A percentile compares a stretch with the other conserved stretches of the same genome.
These are phyloP conservation scores for Phytophthora pluvialis DNA, from an alignment of 352 stramenopile species.

Conservation along the genomic window DNA sequence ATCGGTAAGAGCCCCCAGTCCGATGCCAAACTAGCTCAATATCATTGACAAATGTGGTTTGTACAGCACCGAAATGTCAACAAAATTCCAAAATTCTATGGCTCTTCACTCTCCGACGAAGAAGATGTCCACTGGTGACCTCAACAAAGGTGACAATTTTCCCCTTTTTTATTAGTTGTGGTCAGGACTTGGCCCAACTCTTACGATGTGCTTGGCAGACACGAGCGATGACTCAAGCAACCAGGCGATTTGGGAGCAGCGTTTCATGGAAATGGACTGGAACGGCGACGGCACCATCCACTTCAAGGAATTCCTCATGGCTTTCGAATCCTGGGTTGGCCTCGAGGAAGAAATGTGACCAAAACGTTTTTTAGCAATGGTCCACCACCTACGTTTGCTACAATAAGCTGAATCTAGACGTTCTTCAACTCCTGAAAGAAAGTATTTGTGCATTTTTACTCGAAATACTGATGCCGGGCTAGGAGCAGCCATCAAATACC, in stretches of 20 bases:
- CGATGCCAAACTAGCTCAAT: not conserved
- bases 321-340: conserved; percentile 88
- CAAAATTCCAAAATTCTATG: conserved; percentile 66
- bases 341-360: conserved; percentile 53
- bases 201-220: conserved; percentile 16
- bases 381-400: not conserved
- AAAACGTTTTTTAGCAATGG: not conserved
- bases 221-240: conserved; percentile 61
- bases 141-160: conserved; percentile 25
- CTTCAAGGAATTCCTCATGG: conserved; percentile 91
- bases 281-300: conserved; percentile 86
- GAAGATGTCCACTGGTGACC: conserved; percentile 58
- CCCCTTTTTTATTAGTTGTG: too few species aligned
- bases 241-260: conserved; percentile 76
- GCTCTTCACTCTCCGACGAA: conserved; percentile 81
- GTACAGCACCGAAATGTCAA: conserved; percentile 65
- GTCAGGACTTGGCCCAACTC: not conserved
- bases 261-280: conserved; percentile 91
- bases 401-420: not conserved
- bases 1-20: conserved; percentile 43
- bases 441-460: too few species aligned
- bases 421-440: too few species aligned
- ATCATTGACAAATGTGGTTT: conserved; percentile 3
- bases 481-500: too few species aligned
- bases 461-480: too few species aligned